These are phyloP conservation scores for Acer campestre DNA, from an alignment of 345 rosid genomes.

Conservation along the genomic window DNA sequence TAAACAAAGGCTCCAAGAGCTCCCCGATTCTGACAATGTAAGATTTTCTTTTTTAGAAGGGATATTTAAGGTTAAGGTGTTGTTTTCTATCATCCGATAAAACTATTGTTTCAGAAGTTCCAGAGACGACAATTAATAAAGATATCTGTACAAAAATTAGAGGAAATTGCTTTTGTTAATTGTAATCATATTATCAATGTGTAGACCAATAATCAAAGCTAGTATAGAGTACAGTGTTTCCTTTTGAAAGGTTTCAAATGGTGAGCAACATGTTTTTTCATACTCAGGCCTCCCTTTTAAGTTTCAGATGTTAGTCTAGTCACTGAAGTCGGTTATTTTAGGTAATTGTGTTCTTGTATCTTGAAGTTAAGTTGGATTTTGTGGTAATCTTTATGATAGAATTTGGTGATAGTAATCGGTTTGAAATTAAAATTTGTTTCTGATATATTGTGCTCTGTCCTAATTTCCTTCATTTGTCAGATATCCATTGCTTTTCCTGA, in stretches of 20 bases:
- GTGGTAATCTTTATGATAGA: neutral
- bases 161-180: neutral
- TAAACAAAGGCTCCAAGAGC: slow-evolving; percentile 71
- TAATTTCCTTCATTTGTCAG: slow-evolving; percentile 45
- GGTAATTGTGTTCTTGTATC: neutral
- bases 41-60: slow-evolving; percentile 18
- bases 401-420: neutral
- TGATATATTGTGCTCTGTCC: neutral
- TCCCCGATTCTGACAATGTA: slow-evolving; percentile 94
- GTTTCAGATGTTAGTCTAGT: neutral
- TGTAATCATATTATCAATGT: neutral
- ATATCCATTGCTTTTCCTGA: slow-evolving; percentile 98
- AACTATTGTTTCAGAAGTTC: neutral
- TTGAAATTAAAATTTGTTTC: neutral
- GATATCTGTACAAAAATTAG: neutral
- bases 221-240: too few relatives aligned
- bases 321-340: neutral
- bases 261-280: neutral
- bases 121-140: neutral
- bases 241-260: neutral
- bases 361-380: neutral
- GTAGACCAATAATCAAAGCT: too few relatives aligned
- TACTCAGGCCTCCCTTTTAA: neutral
- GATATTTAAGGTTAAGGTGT: slow-evolving; percentile 1
- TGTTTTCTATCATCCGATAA: neutral